These are phyloP conservation scores for Curvularia lunata DNA, from an alignment of 2,329 filamentous ascomycete species.

Conservation along the genomic window DNA sequence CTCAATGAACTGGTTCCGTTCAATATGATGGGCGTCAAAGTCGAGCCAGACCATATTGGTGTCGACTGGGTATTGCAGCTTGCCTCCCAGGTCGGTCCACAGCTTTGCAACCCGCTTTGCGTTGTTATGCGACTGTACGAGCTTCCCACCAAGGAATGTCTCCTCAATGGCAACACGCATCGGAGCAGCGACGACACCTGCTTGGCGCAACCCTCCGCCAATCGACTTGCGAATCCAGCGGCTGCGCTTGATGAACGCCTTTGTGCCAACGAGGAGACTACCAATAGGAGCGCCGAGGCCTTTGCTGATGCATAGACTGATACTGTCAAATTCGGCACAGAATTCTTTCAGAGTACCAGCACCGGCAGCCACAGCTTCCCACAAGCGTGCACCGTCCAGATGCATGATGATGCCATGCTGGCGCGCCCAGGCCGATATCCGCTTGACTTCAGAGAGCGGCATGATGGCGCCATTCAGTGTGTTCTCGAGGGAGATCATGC, in stretches of 20 bases:
- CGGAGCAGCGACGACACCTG: conserved; percentile 76
- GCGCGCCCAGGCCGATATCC: conserved; percentile 72
- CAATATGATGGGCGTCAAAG: conserved; percentile 65
- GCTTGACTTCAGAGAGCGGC: conserved; percentile 72
- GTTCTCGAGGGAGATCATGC: conserved; percentile 83
- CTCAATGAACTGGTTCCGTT: conserved; percentile 60
- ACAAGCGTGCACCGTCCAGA: conserved; percentile 79
- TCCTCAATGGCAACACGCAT: conserved; percentile 80
- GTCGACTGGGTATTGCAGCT: conserved; percentile 71
- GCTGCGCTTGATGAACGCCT: conserved; percentile 67
- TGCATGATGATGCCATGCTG: conserved; percentile 72
- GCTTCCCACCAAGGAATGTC: conserved; percentile 73
- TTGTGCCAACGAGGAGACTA: conserved; percentile 70
- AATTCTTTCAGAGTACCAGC: conserved; percentile 72
- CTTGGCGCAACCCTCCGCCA: conserved; percentile 78
- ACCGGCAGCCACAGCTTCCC: conserved; percentile 78
- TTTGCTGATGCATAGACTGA: conserved; percentile 82
- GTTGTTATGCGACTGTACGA: conserved; percentile 65
- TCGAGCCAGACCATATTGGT: conserved; percentile 96
- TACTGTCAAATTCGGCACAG: conserved; percentile 72
- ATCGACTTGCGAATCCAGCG: conserved; percentile 82
- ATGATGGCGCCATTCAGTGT: conserved; percentile 81
- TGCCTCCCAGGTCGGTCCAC: conserved; percentile 74
- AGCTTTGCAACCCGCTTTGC: conserved; percentile 67
- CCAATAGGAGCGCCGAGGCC: conserved; percentile 82